phyloP scores from a whole-genome alignment of 805 yeast genomes.

The Wickerhamomyces tratensis region DNA sequence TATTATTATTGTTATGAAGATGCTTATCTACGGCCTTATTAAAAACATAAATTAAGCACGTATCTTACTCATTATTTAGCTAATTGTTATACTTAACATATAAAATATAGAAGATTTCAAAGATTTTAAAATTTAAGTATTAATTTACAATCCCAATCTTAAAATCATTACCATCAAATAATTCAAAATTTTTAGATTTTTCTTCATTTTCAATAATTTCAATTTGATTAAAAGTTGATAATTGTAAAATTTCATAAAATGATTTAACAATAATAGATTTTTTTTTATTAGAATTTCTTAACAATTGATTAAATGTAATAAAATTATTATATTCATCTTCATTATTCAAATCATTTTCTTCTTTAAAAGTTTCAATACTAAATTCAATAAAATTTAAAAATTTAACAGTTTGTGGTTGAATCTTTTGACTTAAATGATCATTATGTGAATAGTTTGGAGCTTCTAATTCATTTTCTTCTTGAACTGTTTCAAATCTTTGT shows the following conservation, averaged over 20 bases:
- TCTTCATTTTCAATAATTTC: not conserved
- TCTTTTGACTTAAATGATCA: not conserved
- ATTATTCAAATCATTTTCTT: not conserved
- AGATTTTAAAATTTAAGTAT: too few relatives aligned
- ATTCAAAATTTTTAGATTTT: slow-evolving; percentile 1
- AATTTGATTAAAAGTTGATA: slow-evolving; percentile 13
- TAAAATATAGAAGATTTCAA: too few relatives aligned
- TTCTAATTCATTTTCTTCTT: slow-evolving; percentile 1
- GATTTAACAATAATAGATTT: slow-evolving; percentile 14
- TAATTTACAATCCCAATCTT: not conserved
- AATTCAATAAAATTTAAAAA: slow-evolving; percentile 12
- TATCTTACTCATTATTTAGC: too few relatives aligned
- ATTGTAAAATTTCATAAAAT: slow-evolving; percentile 17
- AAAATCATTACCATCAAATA: slow-evolving; percentile 7
- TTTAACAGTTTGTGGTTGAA: slow-evolving; percentile 7
- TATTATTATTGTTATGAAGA: too few relatives aligned
- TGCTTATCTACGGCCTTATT: too few relatives aligned
- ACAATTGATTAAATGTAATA: slow-evolving; percentile 10
- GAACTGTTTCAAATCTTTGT: slow-evolving; percentile 7
- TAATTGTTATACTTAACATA: too few relatives aligned
- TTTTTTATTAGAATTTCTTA: slow-evolving; percentile 1
- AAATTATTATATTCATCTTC: slow-evolving; percentile 1
- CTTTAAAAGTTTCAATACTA: slow-evolving; percentile 3
- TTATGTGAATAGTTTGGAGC: not conserved
- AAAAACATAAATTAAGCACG: too few relatives aligned